Base-by-base conservation (phyloP, 331 rosid species). In the Acacia pycnantha region DNA sequence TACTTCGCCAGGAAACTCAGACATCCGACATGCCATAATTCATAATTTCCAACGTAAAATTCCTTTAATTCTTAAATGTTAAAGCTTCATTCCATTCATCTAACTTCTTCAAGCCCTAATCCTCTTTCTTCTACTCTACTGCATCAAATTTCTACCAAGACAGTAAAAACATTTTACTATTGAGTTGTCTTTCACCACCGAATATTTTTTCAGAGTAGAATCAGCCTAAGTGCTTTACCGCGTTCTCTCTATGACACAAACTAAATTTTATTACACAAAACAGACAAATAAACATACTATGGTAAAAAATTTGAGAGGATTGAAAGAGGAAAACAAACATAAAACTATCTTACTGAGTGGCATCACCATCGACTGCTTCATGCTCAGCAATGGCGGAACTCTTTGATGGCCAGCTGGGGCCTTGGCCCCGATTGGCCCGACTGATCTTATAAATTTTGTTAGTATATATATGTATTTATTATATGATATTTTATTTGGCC, bases 261-360 rank as follows among this genome's bases (percentile, higher is more conserved):
- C 11, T 41, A 24, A n/a, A 40, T 41, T 6, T 6, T 3, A 15
- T 40, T 50, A 44, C 72, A 50, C 9, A 26, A 24, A 24, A 14
- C 2, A 8, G 8, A 29, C 4, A 29, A 14, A 2, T 10, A 14
- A 12, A 27, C 13, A 58, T 58, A 10, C 14, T 4, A 72, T 48
- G 53, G 46, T 10, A 0, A 33, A 51, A 35, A 26, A 16, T 0
- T 16, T 8, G 13, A 46, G 61, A 72, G 59, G 76, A 72, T 24
- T 72, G 15, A 27, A 8, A 16, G 24, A 51, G 8, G 16, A 35
- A 64, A 44, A 65, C 12, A 29, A 70, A 70, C 70, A 46, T 6
- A 26, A 46, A 65, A 77, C 80, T 70, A 69, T 59, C 89, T 85
- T 81, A 91, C 96, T 3, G 83, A n/a, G 72, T 41, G 27, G 74